phyloP scores from a whole-genome alignment of 495 filamentous ascomycete species.

The Aspergillus ostianus region DNA sequence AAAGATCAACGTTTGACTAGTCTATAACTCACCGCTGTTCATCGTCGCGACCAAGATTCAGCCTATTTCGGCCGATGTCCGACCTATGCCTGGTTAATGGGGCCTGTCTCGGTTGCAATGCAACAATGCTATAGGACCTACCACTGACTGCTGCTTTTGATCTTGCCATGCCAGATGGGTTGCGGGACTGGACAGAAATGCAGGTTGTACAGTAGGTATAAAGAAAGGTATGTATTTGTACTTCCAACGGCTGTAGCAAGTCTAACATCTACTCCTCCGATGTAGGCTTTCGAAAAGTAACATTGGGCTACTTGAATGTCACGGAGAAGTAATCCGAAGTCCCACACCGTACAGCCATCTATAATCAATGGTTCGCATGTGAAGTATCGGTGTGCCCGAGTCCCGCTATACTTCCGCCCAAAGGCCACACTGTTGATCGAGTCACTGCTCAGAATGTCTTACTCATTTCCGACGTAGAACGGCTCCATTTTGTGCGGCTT shows the following conservation, averaged over 20 bases:
- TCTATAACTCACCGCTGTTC: neutral
- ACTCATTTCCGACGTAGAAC: no score
- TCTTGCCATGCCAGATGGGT: no score
- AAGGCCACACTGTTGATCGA: neutral
- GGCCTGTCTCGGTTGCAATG: neutral
- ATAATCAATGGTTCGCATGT: no score
- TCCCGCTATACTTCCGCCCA: neutral
- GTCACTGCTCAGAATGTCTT: neutral
- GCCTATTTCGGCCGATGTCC: neutral
- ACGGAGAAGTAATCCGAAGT: neutral
- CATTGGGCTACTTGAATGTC: neutral
- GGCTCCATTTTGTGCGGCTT: neutral
- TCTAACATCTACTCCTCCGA: neutral
- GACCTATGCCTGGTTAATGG: neutral
- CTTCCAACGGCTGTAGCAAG: no score
- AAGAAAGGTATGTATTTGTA: no score
- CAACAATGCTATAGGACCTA: no score
- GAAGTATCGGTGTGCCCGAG: neutral
- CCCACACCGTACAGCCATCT: no score
- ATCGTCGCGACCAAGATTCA: neutral
- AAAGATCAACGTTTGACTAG: neutral
- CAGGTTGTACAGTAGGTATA: no score
- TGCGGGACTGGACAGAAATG: no score
- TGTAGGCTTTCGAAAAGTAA: neutral
- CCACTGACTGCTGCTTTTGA: no score